Evolutionary conservation across 2,329 filamentous ascomycete genomes (phyloP).

Genomic region (Alternaria incomplexa): DNA sequence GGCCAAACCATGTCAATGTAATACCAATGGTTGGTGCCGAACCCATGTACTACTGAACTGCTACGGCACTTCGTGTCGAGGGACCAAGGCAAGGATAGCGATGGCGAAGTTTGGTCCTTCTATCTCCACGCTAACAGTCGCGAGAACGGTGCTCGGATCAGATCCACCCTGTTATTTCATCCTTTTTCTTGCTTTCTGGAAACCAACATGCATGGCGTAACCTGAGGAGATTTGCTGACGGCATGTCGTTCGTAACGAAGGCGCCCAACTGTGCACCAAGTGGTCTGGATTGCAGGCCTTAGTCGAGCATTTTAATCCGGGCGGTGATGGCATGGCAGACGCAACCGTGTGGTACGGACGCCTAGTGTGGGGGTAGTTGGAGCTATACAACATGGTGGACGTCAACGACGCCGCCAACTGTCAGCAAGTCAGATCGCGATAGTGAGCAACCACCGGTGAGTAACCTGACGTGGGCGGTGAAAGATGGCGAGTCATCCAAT

Average conservation of each 20-base stretch:
- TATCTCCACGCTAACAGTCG: conserved; percentile 4
- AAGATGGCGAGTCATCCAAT: conserved; percentile 14
- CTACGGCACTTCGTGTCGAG: not conserved
- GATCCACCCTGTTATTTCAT: not conserved
- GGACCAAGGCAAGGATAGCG: not conserved
- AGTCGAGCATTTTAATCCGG: not conserved
- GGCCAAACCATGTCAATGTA: not conserved
- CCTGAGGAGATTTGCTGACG: not conserved
- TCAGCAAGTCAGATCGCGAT: conserved; percentile 7
- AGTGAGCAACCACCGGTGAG: conserved; percentile 4
- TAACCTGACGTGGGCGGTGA: conserved; percentile 8
- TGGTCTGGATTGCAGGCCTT: not conserved
- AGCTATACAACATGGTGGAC: not conserved
- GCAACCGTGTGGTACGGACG: not conserved
- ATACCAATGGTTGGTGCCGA: not conserved
- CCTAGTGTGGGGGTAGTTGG: conserved; percentile 8
- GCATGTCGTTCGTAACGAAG: not conserved
- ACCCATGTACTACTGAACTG: not conserved
- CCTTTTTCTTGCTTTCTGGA: not conserved
- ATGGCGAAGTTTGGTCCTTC: not conserved
- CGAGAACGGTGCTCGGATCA: not conserved
- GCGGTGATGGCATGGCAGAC: conserved; percentile 3
- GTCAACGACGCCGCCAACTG: not conserved
- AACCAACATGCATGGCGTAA: not conserved
- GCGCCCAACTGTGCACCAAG: not conserved